Evolutionary conservation across 2,329 filamentous ascomycete genomes (phyloP).

Genomic region (Verticillium zaregamsianum): DNA sequence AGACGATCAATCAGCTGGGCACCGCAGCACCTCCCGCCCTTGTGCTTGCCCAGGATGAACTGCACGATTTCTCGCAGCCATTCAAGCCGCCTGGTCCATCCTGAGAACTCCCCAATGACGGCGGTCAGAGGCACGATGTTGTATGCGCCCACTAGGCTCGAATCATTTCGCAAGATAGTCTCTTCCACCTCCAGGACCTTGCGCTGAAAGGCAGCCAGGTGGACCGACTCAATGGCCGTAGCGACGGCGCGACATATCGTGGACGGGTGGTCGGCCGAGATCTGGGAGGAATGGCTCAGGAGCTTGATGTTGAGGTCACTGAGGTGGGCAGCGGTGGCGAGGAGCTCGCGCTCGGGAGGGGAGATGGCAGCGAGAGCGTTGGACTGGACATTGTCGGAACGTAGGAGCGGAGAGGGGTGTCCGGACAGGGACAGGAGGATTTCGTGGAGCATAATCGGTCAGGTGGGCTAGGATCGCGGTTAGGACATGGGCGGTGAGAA

Average conservation of each 20-base stretch:
- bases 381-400: constrained; percentile 41
- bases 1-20: constrained; percentile 74
- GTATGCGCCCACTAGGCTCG: constrained; percentile 81
- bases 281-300: constrained; percentile 59
- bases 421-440: constrained; percentile 94
- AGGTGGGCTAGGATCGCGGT: not conserved
- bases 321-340: constrained; percentile 71
- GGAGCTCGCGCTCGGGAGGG: constrained; percentile 76
- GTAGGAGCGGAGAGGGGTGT: constrained; percentile 84
- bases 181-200: constrained; percentile 83
- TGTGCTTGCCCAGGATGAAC: constrained; percentile 53
- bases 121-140: constrained; percentile 88
- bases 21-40: constrained; percentile 51
- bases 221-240: constrained; percentile 67
- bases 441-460: constrained; percentile 82
- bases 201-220: constrained; percentile 75
- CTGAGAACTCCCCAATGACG: constrained; percentile 79
- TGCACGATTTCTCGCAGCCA: constrained; percentile 76
- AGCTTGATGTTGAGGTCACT: constrained; percentile 74
- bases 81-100: constrained; percentile 77
- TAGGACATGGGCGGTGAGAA: constrained; percentile 2
- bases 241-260: constrained; percentile 85
- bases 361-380: constrained; percentile 52
- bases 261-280: constrained; percentile 69
- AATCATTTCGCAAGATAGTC: constrained; percentile 70